These are phyloP conservation scores for Cystofilobasidium macerans DNA, from an alignment of 768 basidiomycete genomes.

Conservation along the genomic window DNA sequence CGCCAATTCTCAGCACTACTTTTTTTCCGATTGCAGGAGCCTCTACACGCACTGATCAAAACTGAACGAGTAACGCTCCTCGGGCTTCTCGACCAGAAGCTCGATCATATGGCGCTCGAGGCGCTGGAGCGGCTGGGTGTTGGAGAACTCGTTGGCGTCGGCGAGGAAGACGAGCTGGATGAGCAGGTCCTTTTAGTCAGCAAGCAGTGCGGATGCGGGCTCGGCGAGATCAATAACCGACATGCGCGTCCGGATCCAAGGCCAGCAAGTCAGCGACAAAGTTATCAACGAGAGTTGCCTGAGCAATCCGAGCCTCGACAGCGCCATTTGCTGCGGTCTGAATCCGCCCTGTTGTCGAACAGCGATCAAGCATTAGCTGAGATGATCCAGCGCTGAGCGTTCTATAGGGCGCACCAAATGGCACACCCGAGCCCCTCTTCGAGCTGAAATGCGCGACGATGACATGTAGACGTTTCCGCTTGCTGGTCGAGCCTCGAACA, in stretches of 20 bases:
- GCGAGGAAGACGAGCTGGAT: not conserved
- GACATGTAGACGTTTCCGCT: conserved; percentile 47
- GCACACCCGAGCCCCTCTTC: conserved; percentile 47
- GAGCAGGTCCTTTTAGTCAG: not conserved
- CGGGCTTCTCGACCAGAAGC: not conserved
- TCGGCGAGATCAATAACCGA: conserved; percentile 32
- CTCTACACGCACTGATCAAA: conserved; percentile 42
- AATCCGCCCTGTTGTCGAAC: conserved; percentile 41
- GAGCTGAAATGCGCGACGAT: conserved; percentile 53
- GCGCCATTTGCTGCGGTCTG: conserved; percentile 51
- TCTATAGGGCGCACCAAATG: conserved; percentile 29
- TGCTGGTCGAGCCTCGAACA: conserved; percentile 23
- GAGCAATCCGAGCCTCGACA: conserved; percentile 44
- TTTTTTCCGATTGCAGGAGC: too few species aligned
- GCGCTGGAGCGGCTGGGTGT: not conserved
- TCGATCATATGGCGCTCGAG: not conserved
- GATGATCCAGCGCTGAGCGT: not conserved
- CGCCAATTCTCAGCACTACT: too few species aligned
- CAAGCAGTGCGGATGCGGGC: not conserved
- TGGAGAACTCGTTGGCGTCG: conserved; percentile 1
- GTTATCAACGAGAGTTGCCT: conserved; percentile 46
- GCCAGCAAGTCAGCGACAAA: not conserved
- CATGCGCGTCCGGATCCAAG: not conserved
- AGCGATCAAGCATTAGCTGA: not conserved
- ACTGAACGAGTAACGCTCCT: conserved; percentile 53